A percentile compares a stretch with the other conserved stretches of the same genome.
Conservation (phyloP, 1,284 basidiomycete genomes). For the Ganoderma lingzhi region DNA sequence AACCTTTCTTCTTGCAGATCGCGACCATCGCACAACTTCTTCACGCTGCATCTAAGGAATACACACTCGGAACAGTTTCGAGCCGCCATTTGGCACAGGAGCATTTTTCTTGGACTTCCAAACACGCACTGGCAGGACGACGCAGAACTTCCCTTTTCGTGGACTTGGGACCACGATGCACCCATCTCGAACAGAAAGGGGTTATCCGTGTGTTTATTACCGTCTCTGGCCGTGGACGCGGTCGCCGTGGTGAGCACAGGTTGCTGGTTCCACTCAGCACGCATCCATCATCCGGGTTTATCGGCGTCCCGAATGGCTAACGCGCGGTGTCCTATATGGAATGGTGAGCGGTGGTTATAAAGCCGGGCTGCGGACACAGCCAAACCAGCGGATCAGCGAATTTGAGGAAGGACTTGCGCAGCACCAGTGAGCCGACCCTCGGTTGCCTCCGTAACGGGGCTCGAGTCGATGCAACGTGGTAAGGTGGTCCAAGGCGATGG, state of each 20-base stretch:
- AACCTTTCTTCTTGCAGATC: no score
- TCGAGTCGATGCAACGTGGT: not conserved
- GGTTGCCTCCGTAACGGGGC: not conserved
- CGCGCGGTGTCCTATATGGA: not conserved
- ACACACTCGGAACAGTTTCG: no score
- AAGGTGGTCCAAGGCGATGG: not conserved
- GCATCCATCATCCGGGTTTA: not conserved
- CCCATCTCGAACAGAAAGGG: not conserved
- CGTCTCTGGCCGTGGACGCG: not conserved
- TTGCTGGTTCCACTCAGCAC: not conserved
- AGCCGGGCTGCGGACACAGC: not conserved
- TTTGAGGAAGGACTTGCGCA: not conserved
- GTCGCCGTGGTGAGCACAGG: not conserved
- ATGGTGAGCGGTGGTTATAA: not conserved
- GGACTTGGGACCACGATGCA: no score
- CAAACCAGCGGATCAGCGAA: not conserved
- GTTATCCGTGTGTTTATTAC: not conserved
- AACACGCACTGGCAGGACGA: no score
- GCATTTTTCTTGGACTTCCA: not conserved
- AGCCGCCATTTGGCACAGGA: not conserved
- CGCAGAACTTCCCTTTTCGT: not conserved
- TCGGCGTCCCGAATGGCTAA: not conserved
- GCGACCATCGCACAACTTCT: no score
- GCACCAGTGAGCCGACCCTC: not conserved
- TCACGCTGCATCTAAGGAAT: no score